phyloP scores from a whole-genome alignment of 2,329 filamentous ascomycete genomes.

The Ophiostoma montium region DNA sequence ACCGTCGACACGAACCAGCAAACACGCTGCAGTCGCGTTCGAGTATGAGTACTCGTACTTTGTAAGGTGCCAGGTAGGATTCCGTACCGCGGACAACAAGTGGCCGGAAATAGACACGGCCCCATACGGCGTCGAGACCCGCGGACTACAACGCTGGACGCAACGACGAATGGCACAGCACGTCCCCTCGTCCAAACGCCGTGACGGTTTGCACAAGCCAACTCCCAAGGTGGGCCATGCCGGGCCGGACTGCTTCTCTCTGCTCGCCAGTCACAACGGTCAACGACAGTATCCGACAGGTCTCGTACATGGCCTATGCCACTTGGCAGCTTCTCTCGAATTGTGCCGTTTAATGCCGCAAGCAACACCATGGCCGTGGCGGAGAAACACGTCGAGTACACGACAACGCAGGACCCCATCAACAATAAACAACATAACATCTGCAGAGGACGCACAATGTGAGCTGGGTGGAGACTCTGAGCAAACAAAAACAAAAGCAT shows the following conservation, averaged over 20 bases:
- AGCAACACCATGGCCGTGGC: neutral
- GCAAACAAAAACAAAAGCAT: neutral
- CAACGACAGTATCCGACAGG: neutral
- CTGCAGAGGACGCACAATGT: too few relatives aligned
- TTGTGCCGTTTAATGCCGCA: constrained; percentile 11
- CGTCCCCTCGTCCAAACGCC: neutral
- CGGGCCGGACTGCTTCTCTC: constrained; percentile 2
- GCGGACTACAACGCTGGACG: neutral
- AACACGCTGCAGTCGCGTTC: neutral
- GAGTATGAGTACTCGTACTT: too few relatives aligned
- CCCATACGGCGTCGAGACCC: neutral
- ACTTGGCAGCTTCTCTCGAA: constrained; percentile 10
- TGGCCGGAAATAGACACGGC: neutral
- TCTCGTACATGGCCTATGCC: constrained; percentile 3
- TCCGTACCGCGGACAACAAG: too few relatives aligned
- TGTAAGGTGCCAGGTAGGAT: too few relatives aligned
- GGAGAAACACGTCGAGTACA: neutral
- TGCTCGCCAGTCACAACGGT: neutral
- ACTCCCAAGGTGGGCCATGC: neutral
- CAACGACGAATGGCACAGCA: constrained; percentile 4
- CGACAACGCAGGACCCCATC: neutral
- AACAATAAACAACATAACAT: neutral
- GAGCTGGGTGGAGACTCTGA: too few relatives aligned
- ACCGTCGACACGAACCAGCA: neutral
- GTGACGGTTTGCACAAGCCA: too few relatives aligned